Evolutionary conservation across 257 asterid genomes (phyloP).

Genomic region (Ocimum tenuiflorum): DNA sequence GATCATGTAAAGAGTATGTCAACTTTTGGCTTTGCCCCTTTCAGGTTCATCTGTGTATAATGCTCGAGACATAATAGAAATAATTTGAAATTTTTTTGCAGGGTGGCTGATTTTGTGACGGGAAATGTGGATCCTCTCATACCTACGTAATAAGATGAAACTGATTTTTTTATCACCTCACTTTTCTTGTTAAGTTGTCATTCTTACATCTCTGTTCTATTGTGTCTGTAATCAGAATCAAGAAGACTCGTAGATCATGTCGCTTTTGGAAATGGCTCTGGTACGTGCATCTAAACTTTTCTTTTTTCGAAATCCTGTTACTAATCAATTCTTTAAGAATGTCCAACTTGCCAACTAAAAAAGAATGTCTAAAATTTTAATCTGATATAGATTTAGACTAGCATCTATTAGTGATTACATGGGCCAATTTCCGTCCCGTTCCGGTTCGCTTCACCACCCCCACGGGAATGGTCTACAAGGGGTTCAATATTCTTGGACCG

Average conservation of each 20-base stretch:
- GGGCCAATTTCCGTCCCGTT: no score
- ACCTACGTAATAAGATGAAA: slow-evolving; percentile 46
- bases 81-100: slow-evolving; percentile 20
- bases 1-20: slow-evolving; percentile 75
- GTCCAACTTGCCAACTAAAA: no score
- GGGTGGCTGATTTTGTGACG: slow-evolving; percentile 56
- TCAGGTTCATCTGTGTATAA: neutral
- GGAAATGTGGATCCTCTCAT: slow-evolving; percentile 64
- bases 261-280: slow-evolving; percentile 73
- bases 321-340: no score
- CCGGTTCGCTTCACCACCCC: no score
- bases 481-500: no score
- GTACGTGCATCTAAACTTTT: slow-evolving; percentile 28
- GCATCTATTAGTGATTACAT: no score
- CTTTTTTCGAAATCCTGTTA: no score
- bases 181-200: neutral
- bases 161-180: neutral
- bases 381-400: no score
- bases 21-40: neutral
- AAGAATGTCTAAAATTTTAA: no score
- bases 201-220: neutral
- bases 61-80: no score
- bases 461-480: no score
- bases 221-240: slow-evolving; percentile 34
- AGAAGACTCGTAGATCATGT: slow-evolving; percentile 38